Evolutionary conservation across 192 early-diverging fungal genomes (phyloP), one percentile per base, ranked within the genome.

Genomic region (Coemansia sp.): DNA sequence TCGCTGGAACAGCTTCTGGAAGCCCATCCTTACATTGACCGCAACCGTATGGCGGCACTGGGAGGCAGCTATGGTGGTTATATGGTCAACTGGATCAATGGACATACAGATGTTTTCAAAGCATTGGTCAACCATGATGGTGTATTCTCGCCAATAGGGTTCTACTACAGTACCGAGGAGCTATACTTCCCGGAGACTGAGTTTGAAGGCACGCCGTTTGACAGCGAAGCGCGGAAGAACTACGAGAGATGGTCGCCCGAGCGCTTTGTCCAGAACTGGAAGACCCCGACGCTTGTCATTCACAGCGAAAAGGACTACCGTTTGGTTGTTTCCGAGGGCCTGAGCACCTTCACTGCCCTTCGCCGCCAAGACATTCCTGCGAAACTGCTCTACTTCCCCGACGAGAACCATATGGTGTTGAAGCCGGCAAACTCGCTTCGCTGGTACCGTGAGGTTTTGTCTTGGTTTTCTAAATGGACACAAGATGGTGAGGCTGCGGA

Each of bases 51-150:
- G 17, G 80, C 83, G 32, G 92, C 83, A 14, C 74, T 93, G 10
- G 92, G 91, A 19, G 91, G 88, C 8, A 86, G 84, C 20, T 92
- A 92, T 73, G 92, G 92, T 65, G 92, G 90, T 11, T 92, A 87
- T 67, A 91, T 90, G 91, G 85, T 91, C 65, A 94, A 94, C 78
- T 94, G 91, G 91, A 86, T 94, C 65, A 94, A 94, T 70, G 89
- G 89, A 15, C 89, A 94, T 67, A 90, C 87, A 13, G 58, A 82
- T 32, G 75, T 84, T n/a, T 94, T 94, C 79, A 82, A 79, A 54
- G 78, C 75, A 36, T 71, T 91, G 49, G 90, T 92, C 19, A 92
- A 88, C 70, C 92, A 94, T 70, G 92, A 92, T 69, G 92, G 92
- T 57, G 85, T 91, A 62, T 92, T 94, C 69, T 83, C 84, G 14